A percentile compares a stretch with the other conserved stretches of the same genome.
These are phyloP conservation scores for Crithidia sp. DNA, from an alignment of 208 protist genomes.

Conservation along the genomic window DNA sequence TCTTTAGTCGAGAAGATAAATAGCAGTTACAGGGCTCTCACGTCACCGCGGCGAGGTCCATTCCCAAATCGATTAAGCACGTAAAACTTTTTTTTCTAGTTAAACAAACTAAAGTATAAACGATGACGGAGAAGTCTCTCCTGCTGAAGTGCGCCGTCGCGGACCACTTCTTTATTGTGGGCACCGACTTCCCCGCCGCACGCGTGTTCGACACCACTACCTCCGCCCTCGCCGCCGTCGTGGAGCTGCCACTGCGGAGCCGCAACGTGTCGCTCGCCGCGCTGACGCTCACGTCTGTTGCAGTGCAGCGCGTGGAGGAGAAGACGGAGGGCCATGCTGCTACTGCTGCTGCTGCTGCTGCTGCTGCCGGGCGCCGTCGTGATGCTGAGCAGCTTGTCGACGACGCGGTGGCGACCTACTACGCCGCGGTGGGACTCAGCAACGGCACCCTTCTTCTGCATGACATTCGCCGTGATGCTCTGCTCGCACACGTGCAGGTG, in stretches of 20 bases:
- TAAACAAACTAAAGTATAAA: neutral
- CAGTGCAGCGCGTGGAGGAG: constrained; percentile 28
- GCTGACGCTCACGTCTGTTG: constrained; percentile 67
- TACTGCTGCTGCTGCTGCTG: neutral
- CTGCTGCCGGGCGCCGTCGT: neutral
- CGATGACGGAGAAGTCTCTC: constrained; percentile 79
- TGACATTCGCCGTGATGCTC: constrained; percentile 56
- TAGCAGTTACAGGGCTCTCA: no score
- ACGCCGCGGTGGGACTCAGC: constrained; percentile 74
- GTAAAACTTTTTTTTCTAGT: neutral
- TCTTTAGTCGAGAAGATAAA: no score
- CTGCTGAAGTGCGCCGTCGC: constrained; percentile 61
- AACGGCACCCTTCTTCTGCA: constrained; percentile 83
- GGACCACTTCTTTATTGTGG: constrained; percentile 69
- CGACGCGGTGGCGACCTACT: constrained; percentile 28
- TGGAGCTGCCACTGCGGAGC: constrained; percentile 53
- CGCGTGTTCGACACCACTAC: constrained; percentile 81
- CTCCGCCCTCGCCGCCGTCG: constrained; percentile 48
- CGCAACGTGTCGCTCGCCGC: constrained; percentile 49
- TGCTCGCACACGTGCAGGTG: constrained; percentile 55
- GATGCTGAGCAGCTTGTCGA: constrained; percentile 24
- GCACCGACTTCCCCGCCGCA: constrained; percentile 78
- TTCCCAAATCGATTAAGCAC: no score
- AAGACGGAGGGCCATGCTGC: neutral
- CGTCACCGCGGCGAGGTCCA: no score